Evolutionary conservation across 1,284 basidiomycete genomes (phyloP).

Genomic region (Earliella scabrosa): DNA sequence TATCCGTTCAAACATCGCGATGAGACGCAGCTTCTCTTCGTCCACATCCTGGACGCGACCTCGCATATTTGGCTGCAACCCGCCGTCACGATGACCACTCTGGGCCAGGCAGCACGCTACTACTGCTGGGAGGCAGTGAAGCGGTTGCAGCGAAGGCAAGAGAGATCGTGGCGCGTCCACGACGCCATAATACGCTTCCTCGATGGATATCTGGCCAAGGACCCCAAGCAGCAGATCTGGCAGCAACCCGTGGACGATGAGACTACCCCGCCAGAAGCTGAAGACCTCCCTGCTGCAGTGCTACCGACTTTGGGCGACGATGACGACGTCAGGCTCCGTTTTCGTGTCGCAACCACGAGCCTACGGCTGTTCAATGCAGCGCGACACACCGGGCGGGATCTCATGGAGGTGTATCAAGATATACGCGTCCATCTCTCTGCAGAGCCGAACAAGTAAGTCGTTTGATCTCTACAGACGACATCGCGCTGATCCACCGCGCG

Average conservation of each 20-base stretch:
- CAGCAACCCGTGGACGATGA: constrained; percentile 28
- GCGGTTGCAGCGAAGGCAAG: constrained; percentile 46
- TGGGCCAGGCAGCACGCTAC: constrained; percentile 46
- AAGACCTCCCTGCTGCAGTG: constrained; percentile 46
- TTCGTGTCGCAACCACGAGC: constrained; percentile 70
- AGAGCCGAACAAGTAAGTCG: constrained; percentile 52
- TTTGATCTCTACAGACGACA: background rate
- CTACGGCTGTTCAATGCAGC: constrained; percentile 63
- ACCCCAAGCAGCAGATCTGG: constrained; percentile 64
- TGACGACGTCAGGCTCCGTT: constrained; percentile 85
- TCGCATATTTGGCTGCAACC: constrained; percentile 64
- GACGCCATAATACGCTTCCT: constrained; percentile 71
- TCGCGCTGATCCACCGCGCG: background rate
- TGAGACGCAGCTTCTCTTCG: constrained; percentile 54
- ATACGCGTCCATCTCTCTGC: constrained; percentile 49
- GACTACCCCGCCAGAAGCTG: constrained; percentile 31
- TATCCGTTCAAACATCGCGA: constrained; percentile 68
- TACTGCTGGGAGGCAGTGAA: constrained; percentile 59
- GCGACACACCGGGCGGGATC: constrained; percentile 30
- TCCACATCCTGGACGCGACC: constrained; percentile 72
- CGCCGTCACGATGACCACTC: constrained; percentile 39
- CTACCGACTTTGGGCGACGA: constrained; percentile 65
- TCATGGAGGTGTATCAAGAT: constrained; percentile 46
- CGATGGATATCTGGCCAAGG: constrained; percentile 63
- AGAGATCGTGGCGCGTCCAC: constrained; percentile 71